Evolutionary conservation across 805 yeast genomes (phyloP).

Genomic region (Metschnikowia reukaufii): DNA sequence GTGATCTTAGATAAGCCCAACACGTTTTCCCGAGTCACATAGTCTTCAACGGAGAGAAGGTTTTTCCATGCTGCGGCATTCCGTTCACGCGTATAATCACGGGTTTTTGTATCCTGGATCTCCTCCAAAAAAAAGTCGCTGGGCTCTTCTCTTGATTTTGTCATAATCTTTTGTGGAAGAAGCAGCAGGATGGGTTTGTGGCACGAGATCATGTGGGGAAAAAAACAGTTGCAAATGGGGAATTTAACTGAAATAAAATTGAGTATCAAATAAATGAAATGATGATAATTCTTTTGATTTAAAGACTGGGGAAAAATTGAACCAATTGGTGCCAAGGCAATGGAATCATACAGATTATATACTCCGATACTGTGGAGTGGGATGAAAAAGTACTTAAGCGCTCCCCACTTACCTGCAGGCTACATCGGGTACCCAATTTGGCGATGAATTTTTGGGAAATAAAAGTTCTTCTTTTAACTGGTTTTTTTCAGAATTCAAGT

Average conservation of each 20-base stretch:
- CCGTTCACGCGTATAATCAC: conserved; percentile 34
- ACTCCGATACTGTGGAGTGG: not conserved
- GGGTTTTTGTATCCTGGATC: conserved; percentile 25
- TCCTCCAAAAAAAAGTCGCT: conserved; percentile 18
- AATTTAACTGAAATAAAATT: too few relatives aligned
- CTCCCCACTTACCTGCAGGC: conserved; percentile 4
- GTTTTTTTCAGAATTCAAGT: too few relatives aligned
- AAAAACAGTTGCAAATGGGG: not conserved
- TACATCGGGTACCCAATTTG: not conserved
- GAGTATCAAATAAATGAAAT: not conserved
- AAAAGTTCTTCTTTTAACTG: too few relatives aligned
- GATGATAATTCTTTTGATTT: not conserved
- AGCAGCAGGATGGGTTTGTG: not conserved
- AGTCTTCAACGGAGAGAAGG: conserved; percentile 32
- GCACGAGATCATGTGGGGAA: not conserved
- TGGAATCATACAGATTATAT: not conserved
- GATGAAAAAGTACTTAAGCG: conserved; percentile 1
- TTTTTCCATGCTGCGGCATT: conserved; percentile 41
- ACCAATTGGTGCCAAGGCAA: not conserved
- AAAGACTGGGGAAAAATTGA: not conserved
- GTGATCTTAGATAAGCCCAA: conserved; percentile 28
- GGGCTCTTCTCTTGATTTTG: conserved; percentile 8
- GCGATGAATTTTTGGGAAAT: not conserved
- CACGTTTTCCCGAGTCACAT: conserved; percentile 34
- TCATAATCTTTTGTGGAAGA: not conserved